Conservation (phyloP, 371 early-diverging fungal species). For the Blastocladiella emersonii region DNA sequence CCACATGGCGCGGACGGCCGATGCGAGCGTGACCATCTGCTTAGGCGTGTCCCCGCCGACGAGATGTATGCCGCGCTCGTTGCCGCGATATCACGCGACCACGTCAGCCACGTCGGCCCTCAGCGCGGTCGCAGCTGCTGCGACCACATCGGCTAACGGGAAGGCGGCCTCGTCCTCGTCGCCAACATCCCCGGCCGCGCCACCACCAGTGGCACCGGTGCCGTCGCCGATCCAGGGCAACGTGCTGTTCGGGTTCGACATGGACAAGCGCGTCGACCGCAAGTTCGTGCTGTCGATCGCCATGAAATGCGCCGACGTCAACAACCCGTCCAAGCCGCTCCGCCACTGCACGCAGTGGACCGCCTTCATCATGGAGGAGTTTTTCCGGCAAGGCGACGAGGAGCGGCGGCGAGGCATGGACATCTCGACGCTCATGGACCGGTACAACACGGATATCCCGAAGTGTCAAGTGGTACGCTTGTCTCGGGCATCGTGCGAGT, state of each 20-base stretch:
- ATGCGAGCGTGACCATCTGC: no score
- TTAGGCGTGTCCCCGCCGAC: constrained; percentile 12
- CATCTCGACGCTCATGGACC: constrained; percentile 30
- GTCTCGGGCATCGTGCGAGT: neutral
- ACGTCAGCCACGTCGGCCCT: no score
- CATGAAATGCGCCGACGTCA: constrained; percentile 38
- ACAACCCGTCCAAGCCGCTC: constrained; percentile 31
- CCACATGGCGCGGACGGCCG: no score
- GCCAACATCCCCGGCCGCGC: no score
- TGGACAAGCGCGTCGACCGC: constrained; percentile 25
- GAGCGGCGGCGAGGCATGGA: constrained; percentile 15
- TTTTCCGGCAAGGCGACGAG: constrained; percentile 34
- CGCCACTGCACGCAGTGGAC: constrained; percentile 28
- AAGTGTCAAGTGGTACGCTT: constrained; percentile 25
- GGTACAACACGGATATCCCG: constrained; percentile 25
- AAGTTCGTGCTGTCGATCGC: constrained; percentile 27
- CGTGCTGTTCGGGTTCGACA: constrained; percentile 14
- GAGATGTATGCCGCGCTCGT: constrained; percentile 25
- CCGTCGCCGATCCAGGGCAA: neutral
- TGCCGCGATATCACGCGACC: constrained; percentile 34
- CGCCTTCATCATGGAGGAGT: constrained; percentile 36
- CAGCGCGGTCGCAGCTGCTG: neutral
- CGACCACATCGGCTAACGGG: neutral
- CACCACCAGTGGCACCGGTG: neutral
- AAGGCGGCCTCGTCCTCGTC: no score